Percentiles rank a stretch among this genome's conserved stretches.
Conservation (phyloP, 805 yeast species). For the Clavispora carvajalis region DNA sequence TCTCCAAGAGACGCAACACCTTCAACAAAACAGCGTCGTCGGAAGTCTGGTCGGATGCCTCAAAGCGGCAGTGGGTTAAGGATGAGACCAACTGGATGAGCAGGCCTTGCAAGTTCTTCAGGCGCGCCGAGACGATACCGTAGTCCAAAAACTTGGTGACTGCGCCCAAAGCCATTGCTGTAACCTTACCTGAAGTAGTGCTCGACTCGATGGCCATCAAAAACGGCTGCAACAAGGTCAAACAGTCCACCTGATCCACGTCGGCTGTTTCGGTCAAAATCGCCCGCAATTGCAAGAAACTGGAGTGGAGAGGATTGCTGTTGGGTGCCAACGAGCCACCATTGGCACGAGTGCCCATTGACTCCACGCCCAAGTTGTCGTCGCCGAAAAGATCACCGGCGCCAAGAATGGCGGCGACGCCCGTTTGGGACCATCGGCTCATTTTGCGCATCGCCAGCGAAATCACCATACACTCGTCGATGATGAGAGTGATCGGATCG, state of each 20-base stretch:
- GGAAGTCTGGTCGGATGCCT: constrained; percentile 86
- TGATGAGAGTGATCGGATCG: constrained; percentile 76
- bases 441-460: constrained; percentile 84
- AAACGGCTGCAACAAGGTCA: constrained; percentile 81
- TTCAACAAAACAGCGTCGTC: constrained; percentile 89
- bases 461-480: constrained; percentile 82
- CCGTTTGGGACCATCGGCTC: constrained; percentile 62
- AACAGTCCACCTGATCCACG: constrained; percentile 57
- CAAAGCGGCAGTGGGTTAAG: constrained; percentile 90
- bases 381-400: constrained; percentile 52
- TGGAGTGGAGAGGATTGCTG: constrained; percentile 62
- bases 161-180: constrained; percentile 74
- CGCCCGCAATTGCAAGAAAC: constrained; percentile 72
- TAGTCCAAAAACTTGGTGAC: constrained; percentile 68
- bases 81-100: constrained; percentile 66
- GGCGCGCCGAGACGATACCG: constrained; percentile 52
- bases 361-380: constrained; percentile 23
- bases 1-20: constrained; percentile 70
- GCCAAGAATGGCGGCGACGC: constrained; percentile 81
- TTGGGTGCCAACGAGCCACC: constrained; percentile 13
- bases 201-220: constrained; percentile 77
- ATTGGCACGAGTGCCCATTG: constrained; percentile 21
- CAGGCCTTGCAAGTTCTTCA: constrained; percentile 52
- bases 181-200: constrained; percentile 79
- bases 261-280: constrained; percentile 53